These are phyloP conservation scores for Auriscalpium vulgare DNA, from an alignment of 768 basidiomycete genomes.

Conservation along the genomic window DNA sequence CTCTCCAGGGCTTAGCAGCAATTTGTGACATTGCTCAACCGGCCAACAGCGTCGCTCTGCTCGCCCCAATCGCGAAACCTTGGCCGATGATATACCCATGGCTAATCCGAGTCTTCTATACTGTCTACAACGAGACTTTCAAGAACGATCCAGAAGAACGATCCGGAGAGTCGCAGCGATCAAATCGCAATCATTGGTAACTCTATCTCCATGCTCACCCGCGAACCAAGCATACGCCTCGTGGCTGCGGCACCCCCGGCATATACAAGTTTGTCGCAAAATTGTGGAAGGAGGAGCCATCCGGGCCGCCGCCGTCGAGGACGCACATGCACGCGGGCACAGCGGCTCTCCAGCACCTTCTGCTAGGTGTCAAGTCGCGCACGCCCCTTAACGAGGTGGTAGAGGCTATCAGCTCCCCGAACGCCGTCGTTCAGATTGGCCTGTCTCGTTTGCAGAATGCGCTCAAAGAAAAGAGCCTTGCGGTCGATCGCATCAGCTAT, in stretches of 20 bases:
- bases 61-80: slow-evolving; percentile 17
- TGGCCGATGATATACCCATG: slow-evolving; percentile 32
- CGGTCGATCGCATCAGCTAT: slow-evolving; percentile 16
- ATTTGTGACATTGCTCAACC: too few relatives aligned
- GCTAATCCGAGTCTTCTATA: slow-evolving; percentile 27
- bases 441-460: slow-evolving; percentile 22
- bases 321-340: slow-evolving; percentile 22
- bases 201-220: slow-evolving; percentile 22
- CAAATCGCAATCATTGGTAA: slow-evolving; percentile 24
- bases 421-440: slow-evolving; percentile 22
- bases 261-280: slow-evolving; percentile 28
- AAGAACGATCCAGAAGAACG: not conserved
- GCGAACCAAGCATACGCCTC: slow-evolving; percentile 20
- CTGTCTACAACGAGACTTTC: slow-evolving; percentile 17
- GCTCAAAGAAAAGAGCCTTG: slow-evolving; percentile 13
- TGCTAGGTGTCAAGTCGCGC: slow-evolving; percentile 13
- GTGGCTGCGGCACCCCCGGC: slow-evolving; percentile 25
- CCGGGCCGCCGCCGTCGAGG: slow-evolving; percentile 13
- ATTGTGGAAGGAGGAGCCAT: slow-evolving; percentile 28
- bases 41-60: slow-evolving; percentile 13
- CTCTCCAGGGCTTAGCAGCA: too few relatives aligned
- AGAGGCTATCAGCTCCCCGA: slow-evolving; percentile 18
- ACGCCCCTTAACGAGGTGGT: slow-evolving; percentile 24
- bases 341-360: slow-evolving; percentile 27
- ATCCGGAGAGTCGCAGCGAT: slow-evolving; percentile 9